Evolutionary conservation across 805 yeast genomes (phyloP), one percentile per base, ranked within the genome.

Genomic region (Wickerhamiella sergipiensis): DNA sequence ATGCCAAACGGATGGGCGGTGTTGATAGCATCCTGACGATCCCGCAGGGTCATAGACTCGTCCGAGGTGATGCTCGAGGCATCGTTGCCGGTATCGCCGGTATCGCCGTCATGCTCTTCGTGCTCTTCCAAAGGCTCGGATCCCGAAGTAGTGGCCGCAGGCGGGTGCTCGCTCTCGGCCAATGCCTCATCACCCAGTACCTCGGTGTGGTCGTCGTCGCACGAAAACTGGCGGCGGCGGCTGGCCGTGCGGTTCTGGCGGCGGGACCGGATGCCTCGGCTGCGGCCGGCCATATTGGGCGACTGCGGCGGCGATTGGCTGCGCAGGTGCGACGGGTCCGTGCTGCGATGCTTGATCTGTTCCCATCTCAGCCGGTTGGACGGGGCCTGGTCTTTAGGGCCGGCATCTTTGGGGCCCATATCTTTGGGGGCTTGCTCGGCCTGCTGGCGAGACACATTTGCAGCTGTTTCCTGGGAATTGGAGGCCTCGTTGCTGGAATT

Each of bases 1-100:
- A 92, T 90, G 74, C 98, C 98, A 61, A 92, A 92, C 0, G 98
- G 98, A 71, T 92, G 98, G 4, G 97, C 88, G 49, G 85, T 81
- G 63, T 92, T 92, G 63, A 92, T 92, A 15, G 98, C 98, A 59
- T 85, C 89, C 66, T 92, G 98, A 57, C 97, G 80, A 58, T 89
- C 95, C 53, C 92, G 74, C 50, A 90, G 73, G 4, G 95, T 92
- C 63, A 85, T 82, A 5, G 95, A 83, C 65, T 90, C 97, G 24
- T 78, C 63, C 0, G 95, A 79, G 1, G 75, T 64, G 6, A 64
- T 57, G 39, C 64, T 63, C 43, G 61, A 56, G 6, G 54, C 50
- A 29, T 56, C 66, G 23, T 58, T 56, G 18, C 52, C 68, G 23
- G 73, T 76, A 9, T 63, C 65, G 38, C 59, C 68, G 21, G 64